Percentiles rank a stretch among this genome's conserved stretches.
phyloP scores from a whole-genome alignment of 257 asterid genomes.

The Coffea eugenioides region DNA sequence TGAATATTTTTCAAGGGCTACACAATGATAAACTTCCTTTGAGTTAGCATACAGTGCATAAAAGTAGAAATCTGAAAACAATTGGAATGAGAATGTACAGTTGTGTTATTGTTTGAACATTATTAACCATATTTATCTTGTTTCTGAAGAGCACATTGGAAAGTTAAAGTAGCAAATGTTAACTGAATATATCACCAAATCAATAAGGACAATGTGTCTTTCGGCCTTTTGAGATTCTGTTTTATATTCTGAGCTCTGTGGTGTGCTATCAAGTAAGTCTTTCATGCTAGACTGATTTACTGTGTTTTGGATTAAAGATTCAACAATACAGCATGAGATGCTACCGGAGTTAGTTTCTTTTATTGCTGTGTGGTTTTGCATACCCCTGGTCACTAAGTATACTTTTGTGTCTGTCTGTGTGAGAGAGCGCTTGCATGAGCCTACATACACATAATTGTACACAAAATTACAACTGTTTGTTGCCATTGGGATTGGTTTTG shows the following conservation, averaged over 20 bases:
- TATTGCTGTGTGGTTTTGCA: constrained; percentile 1
- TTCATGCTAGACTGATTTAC: too few relatives aligned
- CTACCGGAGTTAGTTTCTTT: neutral
- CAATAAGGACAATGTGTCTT: neutral
- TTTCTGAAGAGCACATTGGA: neutral
- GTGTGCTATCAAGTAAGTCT: neutral
- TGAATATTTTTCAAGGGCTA: neutral
- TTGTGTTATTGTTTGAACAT: too few relatives aligned
- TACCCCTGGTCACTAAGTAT: neutral
- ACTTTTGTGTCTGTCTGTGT: neutral
- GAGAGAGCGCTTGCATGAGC: neutral
- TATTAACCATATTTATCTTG: neutral
- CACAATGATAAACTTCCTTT: neutral
- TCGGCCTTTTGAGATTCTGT: too few relatives aligned
- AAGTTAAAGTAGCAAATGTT: neutral
- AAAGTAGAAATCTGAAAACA: neutral
- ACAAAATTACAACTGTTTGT: neutral
- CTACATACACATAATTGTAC: neutral
- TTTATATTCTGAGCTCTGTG: too few relatives aligned
- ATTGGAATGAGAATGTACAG: neutral
- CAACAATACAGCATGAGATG: neutral
- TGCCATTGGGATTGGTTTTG: neutral
- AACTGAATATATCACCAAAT: neutral
- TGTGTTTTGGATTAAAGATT: neutral
- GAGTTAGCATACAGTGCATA: neutral